Conservation (phyloP, 2,329 filamentous ascomycete genomes). For the Ophiostoma perfectum region DNA sequence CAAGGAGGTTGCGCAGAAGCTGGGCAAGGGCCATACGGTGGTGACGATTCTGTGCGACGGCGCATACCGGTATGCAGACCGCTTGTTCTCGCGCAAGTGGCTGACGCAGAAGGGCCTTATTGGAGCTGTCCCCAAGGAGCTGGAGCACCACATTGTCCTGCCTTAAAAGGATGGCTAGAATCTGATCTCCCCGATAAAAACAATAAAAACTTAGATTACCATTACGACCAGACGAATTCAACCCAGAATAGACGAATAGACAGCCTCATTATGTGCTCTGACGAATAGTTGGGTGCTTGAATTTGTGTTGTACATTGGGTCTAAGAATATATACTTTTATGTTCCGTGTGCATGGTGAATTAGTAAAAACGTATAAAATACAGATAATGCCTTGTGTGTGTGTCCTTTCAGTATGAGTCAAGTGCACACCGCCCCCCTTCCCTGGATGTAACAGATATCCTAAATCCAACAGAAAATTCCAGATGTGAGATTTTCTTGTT, state of each 20-base stretch:
- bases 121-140: slow-evolving; percentile 71
- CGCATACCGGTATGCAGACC: slow-evolving; percentile 93
- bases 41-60: slow-evolving; percentile 94
- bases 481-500: not conserved
- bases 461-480: not conserved
- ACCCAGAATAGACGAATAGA: not conserved
- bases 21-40: slow-evolving; percentile 83
- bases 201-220: slow-evolving; percentile 12
- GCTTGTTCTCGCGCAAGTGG: slow-evolving; percentile 90
- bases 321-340: not conserved
- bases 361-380: not conserved
- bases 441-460: not conserved
- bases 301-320: not conserved
- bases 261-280: not conserved
- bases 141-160: slow-evolving; percentile 92
- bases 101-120: slow-evolving; percentile 78
- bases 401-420: not conserved
- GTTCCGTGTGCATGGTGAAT: slow-evolving; percentile 5
- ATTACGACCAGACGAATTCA: not conserved
- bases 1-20: slow-evolving; percentile 83
- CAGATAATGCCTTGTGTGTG: not conserved
- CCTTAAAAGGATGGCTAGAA: slow-evolving; percentile 45
- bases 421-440: not conserved
- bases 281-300: no score
- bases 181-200: not conserved